Conservation (phyloP, 163 green algal genomes). For the Scenedesmus sp. region DNA sequence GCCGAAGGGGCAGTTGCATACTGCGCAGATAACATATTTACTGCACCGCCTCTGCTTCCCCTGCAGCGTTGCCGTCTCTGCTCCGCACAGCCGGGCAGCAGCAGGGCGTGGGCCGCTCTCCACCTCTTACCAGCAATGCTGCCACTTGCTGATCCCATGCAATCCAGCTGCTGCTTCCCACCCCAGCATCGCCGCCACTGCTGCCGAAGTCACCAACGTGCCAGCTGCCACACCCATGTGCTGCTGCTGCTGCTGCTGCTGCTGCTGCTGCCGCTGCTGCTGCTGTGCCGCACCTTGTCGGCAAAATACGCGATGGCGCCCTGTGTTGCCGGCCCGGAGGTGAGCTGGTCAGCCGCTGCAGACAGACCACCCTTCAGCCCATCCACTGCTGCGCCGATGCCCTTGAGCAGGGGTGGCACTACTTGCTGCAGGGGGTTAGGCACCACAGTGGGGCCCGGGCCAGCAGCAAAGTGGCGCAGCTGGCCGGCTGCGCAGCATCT, state of each 20-base stretch:
- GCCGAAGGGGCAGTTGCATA: neutral
- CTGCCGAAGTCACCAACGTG: neutral
- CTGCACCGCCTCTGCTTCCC: neutral
- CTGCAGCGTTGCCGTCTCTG: neutral
- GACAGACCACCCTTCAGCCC: neutral
- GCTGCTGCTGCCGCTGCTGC: neutral
- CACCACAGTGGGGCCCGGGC: slow-evolving; percentile 15
- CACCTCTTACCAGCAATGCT: neutral
- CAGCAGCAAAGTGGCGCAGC: slow-evolving; percentile 41
- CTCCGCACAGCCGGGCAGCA: neutral
- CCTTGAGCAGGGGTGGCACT: slow-evolving; percentile 53
- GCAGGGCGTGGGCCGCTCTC: neutral
- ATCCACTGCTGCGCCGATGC: slow-evolving; percentile 22
- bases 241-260: neutral
- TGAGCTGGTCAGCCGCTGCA: neutral
- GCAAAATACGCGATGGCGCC: slow-evolving; percentile 45
- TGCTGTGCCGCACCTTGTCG: slow-evolving; percentile 36
- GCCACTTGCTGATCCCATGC: neutral
- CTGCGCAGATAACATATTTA: no score
- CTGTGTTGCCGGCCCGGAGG: slow-evolving; percentile 5
- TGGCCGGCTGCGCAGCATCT: neutral
- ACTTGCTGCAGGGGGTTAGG: slow-evolving; percentile 60
- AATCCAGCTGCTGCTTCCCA: no score
- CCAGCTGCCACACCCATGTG: neutral
- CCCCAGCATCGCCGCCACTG: neutral